phyloP scores from a whole-genome alignment of 1,284 basidiomycete genomes.

The Cystobasidiaceae sp. region DNA sequence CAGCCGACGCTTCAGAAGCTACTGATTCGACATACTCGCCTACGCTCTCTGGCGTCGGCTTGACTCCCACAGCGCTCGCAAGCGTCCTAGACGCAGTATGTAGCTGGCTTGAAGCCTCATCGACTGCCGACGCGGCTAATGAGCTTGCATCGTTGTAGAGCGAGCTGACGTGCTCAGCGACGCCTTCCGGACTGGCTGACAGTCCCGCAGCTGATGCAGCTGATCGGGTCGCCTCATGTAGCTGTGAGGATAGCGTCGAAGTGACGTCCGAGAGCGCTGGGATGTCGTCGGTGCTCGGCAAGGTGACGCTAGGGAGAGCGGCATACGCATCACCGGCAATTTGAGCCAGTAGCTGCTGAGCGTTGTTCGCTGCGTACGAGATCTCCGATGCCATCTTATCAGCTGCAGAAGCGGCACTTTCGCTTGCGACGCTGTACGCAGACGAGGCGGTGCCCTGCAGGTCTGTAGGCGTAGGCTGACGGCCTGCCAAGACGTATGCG shows the following conservation, averaged over 20 bases:
- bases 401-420: conserved; percentile 5
- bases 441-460: conserved; percentile 16
- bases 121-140: conserved; percentile 8
- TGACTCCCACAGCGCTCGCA: conserved; percentile 14
- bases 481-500: conserved; percentile 18
- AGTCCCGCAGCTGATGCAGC: conserved; percentile 16
- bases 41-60: conserved; percentile 11
- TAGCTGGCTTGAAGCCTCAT: conserved; percentile 12
- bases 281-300: conserved; percentile 2
- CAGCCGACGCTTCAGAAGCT: conserved; percentile 12
- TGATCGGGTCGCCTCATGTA: conserved; percentile 26
- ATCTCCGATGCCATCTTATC: conserved; percentile 18
- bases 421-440: background rate
- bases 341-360: conserved; percentile 9
- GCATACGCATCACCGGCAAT: conserved; percentile 22
- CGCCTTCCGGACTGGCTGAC: conserved; percentile 13
- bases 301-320: conserved; percentile 3
- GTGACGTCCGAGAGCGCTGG: conserved; percentile 24
- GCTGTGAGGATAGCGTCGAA: conserved; percentile 10
- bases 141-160: conserved; percentile 10
- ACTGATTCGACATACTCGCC: conserved; percentile 11
- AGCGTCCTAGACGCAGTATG: conserved; percentile 15
- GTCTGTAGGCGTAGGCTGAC: conserved; percentile 3
- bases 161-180: conserved; percentile 21
- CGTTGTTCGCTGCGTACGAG: conserved; percentile 11